Base-by-base conservation (phyloP, 2,329 filamentous ascomycete species). In the Metarhizium sp. region DNA sequence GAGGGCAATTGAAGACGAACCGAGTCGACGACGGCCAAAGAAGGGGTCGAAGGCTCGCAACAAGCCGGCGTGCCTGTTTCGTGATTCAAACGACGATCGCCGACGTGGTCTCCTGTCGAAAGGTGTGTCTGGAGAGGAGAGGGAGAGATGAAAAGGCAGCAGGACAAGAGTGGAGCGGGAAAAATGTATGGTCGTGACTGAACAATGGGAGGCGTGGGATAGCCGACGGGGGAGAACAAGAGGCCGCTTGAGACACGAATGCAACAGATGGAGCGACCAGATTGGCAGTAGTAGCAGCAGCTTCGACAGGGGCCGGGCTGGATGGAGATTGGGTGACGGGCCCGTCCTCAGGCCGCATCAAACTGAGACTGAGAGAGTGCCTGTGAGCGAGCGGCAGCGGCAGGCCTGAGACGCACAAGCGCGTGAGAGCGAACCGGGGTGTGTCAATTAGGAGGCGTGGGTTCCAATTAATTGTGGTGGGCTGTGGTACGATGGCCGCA, bases 101-200 rank as follows among this genome's bases (percentile, higher is more conserved):
- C 52, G 7, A 16, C n/a, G 52, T 2, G 34, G 45, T 42, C 52
- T 53, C 32, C 14, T 53, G 16, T 20, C 32, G 52, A 36, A 49
- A 48, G 18, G 52, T 7, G n/a, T 40, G 52, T 45, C 8, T 49
- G 43, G 34, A 14, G 52, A 42, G 43, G 51, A 8, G 20, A 42
- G 42, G 25, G 32, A 53, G 45, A 53, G 48, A 14, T 16, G 34
- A 29, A 53, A 20, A 25, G 47, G 42, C 36, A 36, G 46, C 51
- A 53, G 43, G 40, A 53, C 29, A 34, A 49, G 52, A 53, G 52
- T 53, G 52, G 45, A 48, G 8, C 29, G 16, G 43, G 20, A 18
- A 53, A 42, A 42, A n/a, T 42, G 51, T 42, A 10, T 52, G 50
- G 50, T 32, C 38, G 50, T 52, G 38, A 40, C 30, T 18, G 18